phyloP scores from a whole-genome alignment of 805 yeast species.

The Lipomyces lipofer region DNA sequence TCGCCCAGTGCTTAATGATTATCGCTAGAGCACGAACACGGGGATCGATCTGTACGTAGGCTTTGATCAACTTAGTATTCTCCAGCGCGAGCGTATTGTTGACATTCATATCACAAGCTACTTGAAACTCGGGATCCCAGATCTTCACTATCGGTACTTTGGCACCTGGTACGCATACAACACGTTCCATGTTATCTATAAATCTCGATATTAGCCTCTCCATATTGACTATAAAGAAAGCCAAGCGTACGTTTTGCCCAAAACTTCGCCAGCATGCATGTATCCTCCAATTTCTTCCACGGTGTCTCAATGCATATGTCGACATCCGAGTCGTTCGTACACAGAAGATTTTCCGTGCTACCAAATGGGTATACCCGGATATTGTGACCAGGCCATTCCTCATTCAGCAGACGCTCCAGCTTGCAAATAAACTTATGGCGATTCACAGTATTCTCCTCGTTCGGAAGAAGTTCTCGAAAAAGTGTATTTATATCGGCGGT shows the following conservation, averaged over 20 bases:
- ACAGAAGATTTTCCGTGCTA: constrained; percentile 31
- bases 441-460: constrained; percentile 16
- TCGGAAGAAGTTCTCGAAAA: constrained; percentile 19
- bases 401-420: constrained; percentile 24
- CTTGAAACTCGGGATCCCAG: constrained; percentile 33
- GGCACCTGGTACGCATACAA: constrained; percentile 34
- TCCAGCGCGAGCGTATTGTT: constrained; percentile 34
- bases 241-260: constrained; percentile 26
- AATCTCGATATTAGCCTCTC: not conserved
- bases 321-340: constrained; percentile 31
- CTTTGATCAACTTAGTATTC: constrained; percentile 32
- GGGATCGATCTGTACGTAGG: constrained; percentile 33
- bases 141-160: constrained; percentile 36
- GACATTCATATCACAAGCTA: constrained; percentile 35
- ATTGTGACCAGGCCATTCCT: constrained; percentile 31
- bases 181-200: constrained; percentile 30
- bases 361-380: constrained; percentile 32
- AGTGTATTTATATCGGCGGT: constrained; percentile 23
- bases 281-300: constrained; percentile 23
- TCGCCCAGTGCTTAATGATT: constrained; percentile 35
- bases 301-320: constrained; percentile 33
- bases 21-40: constrained; percentile 35
- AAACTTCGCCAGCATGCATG: constrained; percentile 28
- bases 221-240: not conserved
- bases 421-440: constrained; percentile 26